Conservation (phyloP, 2,329 filamentous ascomycete species). For the Xylariaceae sp. region DNA sequence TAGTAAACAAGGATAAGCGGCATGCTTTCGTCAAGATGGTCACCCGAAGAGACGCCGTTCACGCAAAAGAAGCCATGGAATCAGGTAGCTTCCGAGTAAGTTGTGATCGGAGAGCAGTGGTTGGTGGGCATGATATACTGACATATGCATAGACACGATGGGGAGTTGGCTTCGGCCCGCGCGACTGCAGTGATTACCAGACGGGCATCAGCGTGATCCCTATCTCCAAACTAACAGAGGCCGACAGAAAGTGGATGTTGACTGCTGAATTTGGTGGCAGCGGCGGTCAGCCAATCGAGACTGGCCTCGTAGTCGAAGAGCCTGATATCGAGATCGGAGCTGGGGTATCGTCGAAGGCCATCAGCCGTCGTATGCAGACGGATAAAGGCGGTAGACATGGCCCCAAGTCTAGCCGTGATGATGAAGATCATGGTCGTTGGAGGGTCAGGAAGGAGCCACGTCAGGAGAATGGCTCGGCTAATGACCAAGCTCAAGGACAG, state of each 20-base stretch:
- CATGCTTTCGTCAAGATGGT: conserved; percentile 99
- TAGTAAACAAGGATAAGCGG: conserved; percentile 95
- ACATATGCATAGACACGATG: conserved; percentile 66
- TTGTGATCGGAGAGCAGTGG: conserved; percentile 19
- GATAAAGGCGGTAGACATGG: conserved; percentile 61
- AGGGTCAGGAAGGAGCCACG: conserved; percentile 27
- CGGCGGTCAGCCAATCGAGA: conserved; percentile 72
- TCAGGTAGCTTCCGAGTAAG: conserved; percentile 67
- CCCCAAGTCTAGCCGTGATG: conserved; percentile 53
- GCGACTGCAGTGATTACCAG: conserved; percentile 94
- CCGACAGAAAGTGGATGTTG: conserved; percentile 94
- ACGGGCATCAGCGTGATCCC: conserved; percentile 91
- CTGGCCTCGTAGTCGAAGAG: conserved; percentile 87
- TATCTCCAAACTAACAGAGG: conserved; percentile 86
- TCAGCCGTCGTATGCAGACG: conserved; percentile 63
- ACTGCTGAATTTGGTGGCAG: conserved; percentile 91
- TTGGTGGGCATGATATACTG: conserved; percentile 7
- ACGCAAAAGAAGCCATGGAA: conserved; percentile 84
- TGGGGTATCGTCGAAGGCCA: conserved; percentile 90
- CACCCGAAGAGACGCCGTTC: conserved; percentile 75
- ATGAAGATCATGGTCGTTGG: conserved; percentile 27
- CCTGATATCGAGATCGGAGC: conserved; percentile 98
- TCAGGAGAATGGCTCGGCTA: conserved; percentile 28
- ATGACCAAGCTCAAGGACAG: conserved; percentile 20
- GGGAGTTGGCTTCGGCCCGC: conserved; percentile 94